Conservation (phyloP, 805 yeast species). For the Candida dajiaensis region DNA sequence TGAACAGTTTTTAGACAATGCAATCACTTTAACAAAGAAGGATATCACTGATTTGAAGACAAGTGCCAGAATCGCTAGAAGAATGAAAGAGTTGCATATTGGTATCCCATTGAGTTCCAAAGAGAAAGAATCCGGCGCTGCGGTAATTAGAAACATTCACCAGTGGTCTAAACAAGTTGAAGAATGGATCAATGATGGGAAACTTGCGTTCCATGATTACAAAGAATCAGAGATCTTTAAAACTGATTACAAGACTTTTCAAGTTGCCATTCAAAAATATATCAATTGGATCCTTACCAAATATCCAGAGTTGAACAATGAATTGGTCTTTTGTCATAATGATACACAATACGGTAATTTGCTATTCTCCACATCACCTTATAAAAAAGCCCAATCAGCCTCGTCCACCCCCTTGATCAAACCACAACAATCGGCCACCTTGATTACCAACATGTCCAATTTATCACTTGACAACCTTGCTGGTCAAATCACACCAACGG, state of each 20-base stretch:
- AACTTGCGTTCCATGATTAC: constrained; percentile 14
- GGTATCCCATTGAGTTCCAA: constrained; percentile 59
- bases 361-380: constrained; percentile 51
- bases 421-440: constrained; percentile 2
- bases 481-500: constrained; percentile 28
- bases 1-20: constrained; percentile 86
- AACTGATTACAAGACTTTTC: constrained; percentile 45
- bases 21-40: constrained; percentile 64
- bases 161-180: constrained; percentile 62
- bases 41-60: constrained; percentile 73
- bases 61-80: constrained; percentile 81
- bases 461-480: constrained; percentile 19
- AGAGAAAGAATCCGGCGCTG: constrained; percentile 59
- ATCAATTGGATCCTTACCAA: constrained; percentile 52
- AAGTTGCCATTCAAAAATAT: constrained; percentile 44
- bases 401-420: background rate
- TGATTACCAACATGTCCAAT: constrained; percentile 16
- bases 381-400: constrained; percentile 18
- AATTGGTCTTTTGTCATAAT: constrained; percentile 83
- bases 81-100: constrained; percentile 91
- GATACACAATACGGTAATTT: constrained; percentile 96
- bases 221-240: constrained; percentile 34
- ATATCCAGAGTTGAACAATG: constrained; percentile 40
- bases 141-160: constrained; percentile 59
- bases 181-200: constrained; percentile 34